These are phyloP conservation scores for Ulota crispa DNA, from an alignment of 225 moss, liverwort and hornwort species.

Conservation along the genomic window DNA sequence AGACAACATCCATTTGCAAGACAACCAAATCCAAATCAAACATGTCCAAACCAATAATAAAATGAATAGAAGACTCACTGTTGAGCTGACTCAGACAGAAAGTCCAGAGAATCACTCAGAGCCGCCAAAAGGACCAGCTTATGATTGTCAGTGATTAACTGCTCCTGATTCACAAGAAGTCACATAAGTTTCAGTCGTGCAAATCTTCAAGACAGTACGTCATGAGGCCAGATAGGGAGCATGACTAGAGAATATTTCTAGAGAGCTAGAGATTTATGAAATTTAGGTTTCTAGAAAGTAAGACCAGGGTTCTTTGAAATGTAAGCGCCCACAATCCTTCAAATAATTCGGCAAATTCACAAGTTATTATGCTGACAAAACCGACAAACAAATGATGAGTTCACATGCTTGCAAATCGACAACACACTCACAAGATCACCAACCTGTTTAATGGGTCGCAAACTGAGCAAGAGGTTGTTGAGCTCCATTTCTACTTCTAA, in stretches of 20 bases:
- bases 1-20: conserved; percentile 1
- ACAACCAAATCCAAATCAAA: neutral
- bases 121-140: conserved; percentile 93
- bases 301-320: neutral
- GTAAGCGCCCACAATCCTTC: neutral
- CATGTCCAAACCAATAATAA: neutral
- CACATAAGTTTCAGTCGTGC: conserved; percentile 11
- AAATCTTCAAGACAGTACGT: conserved; percentile 4
- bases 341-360: neutral
- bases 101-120: conserved; percentile 93
- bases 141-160: conserved; percentile 85
- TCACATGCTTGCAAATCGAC: conserved; percentile 25
- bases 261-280: neutral
- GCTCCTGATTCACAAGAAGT: conserved; percentile 68
- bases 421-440: conserved; percentile 17
- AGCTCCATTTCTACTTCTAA: conserved; percentile 99
- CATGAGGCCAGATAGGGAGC: conserved; percentile 10
- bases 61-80: conserved; percentile 61
- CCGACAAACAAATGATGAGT: neutral
- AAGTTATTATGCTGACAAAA: conserved; percentile 21
- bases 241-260: conserved; percentile 8
- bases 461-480: conserved; percentile 88
- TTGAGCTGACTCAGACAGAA: conserved; percentile 87
- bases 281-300: neutral
- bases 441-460: conserved; percentile 98